Evolutionary conservation across 768 basidiomycete species (phyloP), one percentile per base, ranked within the genome.

Genomic region (Infundibulicybe gibba): DNA sequence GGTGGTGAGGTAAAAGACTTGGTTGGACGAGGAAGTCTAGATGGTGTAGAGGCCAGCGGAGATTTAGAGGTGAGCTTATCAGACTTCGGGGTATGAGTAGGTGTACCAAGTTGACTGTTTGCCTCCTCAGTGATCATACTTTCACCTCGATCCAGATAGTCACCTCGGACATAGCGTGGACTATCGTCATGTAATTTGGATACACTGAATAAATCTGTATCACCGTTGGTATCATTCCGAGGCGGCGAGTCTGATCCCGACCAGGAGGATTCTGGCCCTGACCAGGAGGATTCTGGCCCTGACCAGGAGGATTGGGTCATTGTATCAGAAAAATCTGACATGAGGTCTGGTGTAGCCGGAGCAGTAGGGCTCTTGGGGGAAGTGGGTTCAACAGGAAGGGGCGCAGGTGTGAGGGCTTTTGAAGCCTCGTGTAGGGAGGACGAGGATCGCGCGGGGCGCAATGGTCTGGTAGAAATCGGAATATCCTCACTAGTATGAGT

Each of bases 331-430:
- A 69, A 66, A 56, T 86, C 85, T 15, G 75, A 72, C 16, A 75
- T 66, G n/a, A 85, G 63, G 44, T 83, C 81, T 3, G 85, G 82
- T 14, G 76, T 83, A 30, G 71, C 70, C n/a, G 76, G 73, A 15
- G 53, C 43, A 10, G 34, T 56, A 50, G 67, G 66, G 44, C 55
- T 59, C 9, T 17, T 30, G 25, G 48, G 40, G 40, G 43, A 45
- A 32, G 39, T 5, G 11, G 32, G 48, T 14, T 44, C 44, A 12
- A 41, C 31, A n/a, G 51, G 41, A 35, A 40, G 25, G 6, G 35
- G 44, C 12, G 35, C 39, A 14, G 45, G 43, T 11, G 43, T 33
- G 20, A 31, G 43, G 35, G 47, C 9, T 25, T n/a, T 48, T 31
- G 54, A 49, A 31, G 47, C 51, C 50, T 47, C 45, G 16, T 43